Percentiles rank a stretch among this genome's conserved stretches.
These are phyloP conservation scores for Ceratobasidium theobromae DNA, from an alignment of 1,284 basidiomycete genomes.

Conservation along the genomic window DNA sequence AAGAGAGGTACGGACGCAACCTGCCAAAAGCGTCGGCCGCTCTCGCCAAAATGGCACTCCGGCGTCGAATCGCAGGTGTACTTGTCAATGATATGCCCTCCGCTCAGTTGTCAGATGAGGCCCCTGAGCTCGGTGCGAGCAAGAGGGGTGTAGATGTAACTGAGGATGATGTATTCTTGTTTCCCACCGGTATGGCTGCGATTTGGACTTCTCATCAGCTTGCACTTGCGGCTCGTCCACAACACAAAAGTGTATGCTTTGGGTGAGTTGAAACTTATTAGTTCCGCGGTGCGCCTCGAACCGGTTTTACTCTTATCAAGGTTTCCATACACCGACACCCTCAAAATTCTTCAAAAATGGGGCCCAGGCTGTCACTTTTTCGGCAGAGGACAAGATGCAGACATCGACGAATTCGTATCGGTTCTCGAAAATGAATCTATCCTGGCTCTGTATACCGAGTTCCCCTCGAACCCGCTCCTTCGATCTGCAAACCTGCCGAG, in stretches of 20 bases:
- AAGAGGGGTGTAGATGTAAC: conserved; percentile 54
- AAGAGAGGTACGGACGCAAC: conserved; percentile 96
- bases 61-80: conserved; percentile 87
- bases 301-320: conserved; percentile 48
- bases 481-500: conserved; percentile 80
- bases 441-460: conserved; percentile 79
- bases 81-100: conserved; percentile 58
- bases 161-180: conserved; percentile 88
- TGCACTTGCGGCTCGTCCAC: conserved; percentile 52
- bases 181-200: conserved; percentile 86
- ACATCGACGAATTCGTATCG: conserved; percentile 66
- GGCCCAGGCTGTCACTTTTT: conserved; percentile 93
- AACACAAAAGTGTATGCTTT: conserved; percentile 87
- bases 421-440: conserved; percentile 49
- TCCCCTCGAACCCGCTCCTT: conserved; percentile 93
- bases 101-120: conserved; percentile 12
- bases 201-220: conserved; percentile 90
- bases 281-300: not conserved
- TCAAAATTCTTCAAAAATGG: conserved; percentile 96
- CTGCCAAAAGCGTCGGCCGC: conserved; percentile 73
- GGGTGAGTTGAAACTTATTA: conserved; percentile 60
- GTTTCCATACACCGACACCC: conserved; percentile 97
- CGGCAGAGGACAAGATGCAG: conserved; percentile 75
- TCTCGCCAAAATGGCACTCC: conserved; percentile 82
- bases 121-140: conserved; percentile 23